Percentiles rank a stretch among this genome's conserved stretches.
Conservation (phyloP, 495 filamentous ascomycete species). For the Amniculicola lignicola region DNA sequence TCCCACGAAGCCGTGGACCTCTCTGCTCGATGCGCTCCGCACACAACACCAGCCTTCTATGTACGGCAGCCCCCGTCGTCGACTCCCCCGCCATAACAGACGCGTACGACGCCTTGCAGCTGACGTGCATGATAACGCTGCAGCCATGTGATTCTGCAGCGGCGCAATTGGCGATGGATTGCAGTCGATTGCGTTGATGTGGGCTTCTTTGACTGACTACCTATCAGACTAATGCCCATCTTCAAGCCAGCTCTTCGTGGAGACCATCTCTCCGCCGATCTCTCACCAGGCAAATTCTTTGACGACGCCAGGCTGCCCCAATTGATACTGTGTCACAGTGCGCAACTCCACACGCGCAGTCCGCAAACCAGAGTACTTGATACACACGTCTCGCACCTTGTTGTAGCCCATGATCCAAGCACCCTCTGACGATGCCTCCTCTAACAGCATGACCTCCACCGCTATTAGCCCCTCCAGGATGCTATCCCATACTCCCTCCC, state of each 20-base stretch:
- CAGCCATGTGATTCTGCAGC: too few relatives aligned
- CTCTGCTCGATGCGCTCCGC: too few relatives aligned
- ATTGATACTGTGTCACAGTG: slow-evolving; percentile 2
- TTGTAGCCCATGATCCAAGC: not conserved
- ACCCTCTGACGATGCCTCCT: slow-evolving; percentile 15
- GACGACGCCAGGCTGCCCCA: slow-evolving; percentile 4
- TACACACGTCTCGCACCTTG: slow-evolving; percentile 8
- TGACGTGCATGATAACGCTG: slow-evolving; percentile 18
- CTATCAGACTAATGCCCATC: too few relatives aligned
- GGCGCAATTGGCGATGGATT: too few relatives aligned
- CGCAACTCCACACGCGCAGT: slow-evolving; percentile 7
- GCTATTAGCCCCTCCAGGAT: slow-evolving; percentile 27
- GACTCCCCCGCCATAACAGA: not conserved
- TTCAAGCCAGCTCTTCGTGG: too few relatives aligned
- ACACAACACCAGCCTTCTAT: too few relatives aligned
- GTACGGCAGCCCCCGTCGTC: slow-evolving; percentile 6
- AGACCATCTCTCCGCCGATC: too few relatives aligned
- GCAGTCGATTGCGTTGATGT: too few relatives aligned
- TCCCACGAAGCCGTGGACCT: too few relatives aligned
- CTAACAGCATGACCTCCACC: slow-evolving; percentile 15
- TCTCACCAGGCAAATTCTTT: slow-evolving; percentile 16
- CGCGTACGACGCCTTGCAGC: slow-evolving; percentile 18
- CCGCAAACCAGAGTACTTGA: slow-evolving; percentile 14
- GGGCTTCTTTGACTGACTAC: too few relatives aligned
- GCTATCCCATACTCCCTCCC: slow-evolving; percentile 33